Evolutionary conservation across 179 eudicot species (phyloP), one percentile per base, ranked within the genome.

Genomic region (Carnegiea gigantea): DNA sequence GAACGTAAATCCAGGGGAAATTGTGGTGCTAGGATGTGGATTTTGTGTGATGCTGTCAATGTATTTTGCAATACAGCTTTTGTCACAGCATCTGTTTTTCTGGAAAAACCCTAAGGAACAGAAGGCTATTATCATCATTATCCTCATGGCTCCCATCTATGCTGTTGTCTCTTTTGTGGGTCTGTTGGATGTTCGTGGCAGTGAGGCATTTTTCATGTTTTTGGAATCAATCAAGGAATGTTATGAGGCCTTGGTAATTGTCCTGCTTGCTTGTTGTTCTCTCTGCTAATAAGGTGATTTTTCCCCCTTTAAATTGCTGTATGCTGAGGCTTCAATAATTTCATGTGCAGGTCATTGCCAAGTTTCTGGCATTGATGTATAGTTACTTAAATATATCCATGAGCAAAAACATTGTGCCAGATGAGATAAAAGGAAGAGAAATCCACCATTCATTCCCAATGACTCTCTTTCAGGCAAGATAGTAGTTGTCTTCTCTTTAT

Each of bases 71-170:
- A 48, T 90, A 70, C 96, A 91, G 80, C 97, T 95, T 73, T 26
- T 95, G 49, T 91, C 97, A 6, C 97, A 95, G 74, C 98, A 95
- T 91, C 85, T 92, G 57, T 95, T 91, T 80, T 89, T 88, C 89
- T 95, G 98, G 98, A 94, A 94, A 80, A 91, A 88, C 77, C 97
- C 98, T 6, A 91, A 91, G 90, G 95, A 94, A 88, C 98, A 95
- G 82, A 93, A 89, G 86, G 95, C 98, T 30, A 95, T 95, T 71
- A 73, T 93, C 73, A 83, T 95, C 76, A 95, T 95, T 79, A 90
- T 95, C 78, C 90, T 93, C 62, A 90, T 93, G 95, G 93, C 98
- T 73, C 98, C 98, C 53, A 79, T 95, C 43, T 93, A 92, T 83
- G 98, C 98, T 76, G 72, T 87, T 75, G 88, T 82, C 75, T 92